phyloP scores from a whole-genome alignment of 495 filamentous ascomycete genomes.

The Xylaria nigripes region DNA sequence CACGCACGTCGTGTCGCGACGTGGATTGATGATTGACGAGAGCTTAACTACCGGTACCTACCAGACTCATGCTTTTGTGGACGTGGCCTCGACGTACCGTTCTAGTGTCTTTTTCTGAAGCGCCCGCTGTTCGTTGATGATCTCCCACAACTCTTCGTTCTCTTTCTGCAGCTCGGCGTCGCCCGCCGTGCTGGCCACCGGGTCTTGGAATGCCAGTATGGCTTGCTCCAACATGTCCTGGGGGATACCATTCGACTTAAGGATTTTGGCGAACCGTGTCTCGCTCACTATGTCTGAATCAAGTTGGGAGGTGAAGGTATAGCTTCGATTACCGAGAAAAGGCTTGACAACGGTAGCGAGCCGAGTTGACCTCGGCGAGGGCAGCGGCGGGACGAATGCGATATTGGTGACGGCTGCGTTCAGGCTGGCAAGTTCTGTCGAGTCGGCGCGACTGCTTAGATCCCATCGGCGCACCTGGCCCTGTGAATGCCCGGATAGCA shows the following conservation, averaged over 20 bases:
- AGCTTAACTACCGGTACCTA: neutral
- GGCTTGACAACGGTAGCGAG: constrained; percentile 65
- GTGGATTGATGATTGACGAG: neutral
- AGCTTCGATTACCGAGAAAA: constrained; percentile 54
- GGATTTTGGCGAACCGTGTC: constrained; percentile 31
- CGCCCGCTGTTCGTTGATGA: constrained; percentile 41
- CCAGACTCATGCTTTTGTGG: constrained; percentile 17
- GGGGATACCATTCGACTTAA: constrained; percentile 33
- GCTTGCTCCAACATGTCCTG: constrained; percentile 29
- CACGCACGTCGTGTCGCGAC: neutral
- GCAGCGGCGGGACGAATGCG: constrained; percentile 57
- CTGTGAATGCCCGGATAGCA: constrained; percentile 73
- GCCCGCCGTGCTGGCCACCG: constrained; percentile 19
- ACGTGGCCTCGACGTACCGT: constrained; percentile 33
- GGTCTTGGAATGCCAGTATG: constrained; percentile 30
- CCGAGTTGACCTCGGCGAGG: constrained; percentile 38
- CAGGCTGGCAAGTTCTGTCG: constrained; percentile 54
- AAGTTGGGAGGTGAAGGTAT: constrained; percentile 61
- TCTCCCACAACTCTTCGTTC: constrained; percentile 45
- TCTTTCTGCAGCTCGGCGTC: constrained; percentile 39
- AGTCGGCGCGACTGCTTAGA: constrained; percentile 55
- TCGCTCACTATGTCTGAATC: constrained; percentile 27
- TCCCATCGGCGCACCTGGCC: constrained; percentile 79
- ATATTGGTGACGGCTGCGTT: constrained; percentile 76
- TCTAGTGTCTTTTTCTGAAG: constrained; percentile 42